These are phyloP conservation scores for Wickerhamiella azymoides DNA, from an alignment of 805 yeast species.

Conservation along the genomic window DNA sequence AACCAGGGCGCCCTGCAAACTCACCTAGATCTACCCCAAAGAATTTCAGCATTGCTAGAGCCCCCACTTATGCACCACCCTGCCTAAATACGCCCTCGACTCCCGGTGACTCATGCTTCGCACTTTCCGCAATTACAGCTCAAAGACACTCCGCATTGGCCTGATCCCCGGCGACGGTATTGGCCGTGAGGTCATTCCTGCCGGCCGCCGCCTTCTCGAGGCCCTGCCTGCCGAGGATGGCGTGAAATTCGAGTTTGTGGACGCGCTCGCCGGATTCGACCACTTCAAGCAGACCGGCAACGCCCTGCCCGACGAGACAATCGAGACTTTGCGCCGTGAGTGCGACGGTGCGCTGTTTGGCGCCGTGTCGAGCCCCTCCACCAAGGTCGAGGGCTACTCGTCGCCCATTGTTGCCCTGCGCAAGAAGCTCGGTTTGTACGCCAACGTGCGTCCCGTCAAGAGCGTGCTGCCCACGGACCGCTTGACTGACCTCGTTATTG, in stretches of 20 bases:
- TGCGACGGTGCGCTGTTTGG: conserved; percentile 98
- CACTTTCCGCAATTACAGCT: conserved; percentile 8
- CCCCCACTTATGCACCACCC: no score
- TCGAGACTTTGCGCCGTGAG: conserved; percentile 53
- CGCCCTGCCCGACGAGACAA: conserved; percentile 90
- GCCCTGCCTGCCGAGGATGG: conserved; percentile 53
- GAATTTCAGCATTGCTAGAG: no score
- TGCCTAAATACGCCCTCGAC: neutral
- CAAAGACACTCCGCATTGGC: conserved; percentile 28
- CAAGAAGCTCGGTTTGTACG: conserved; percentile 86
- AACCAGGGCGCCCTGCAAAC: no score
- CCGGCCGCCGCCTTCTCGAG: conserved; percentile 80
- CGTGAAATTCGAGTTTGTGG: conserved; percentile 70
- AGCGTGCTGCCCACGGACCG: conserved; percentile 74
- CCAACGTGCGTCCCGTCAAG: conserved; percentile 96
- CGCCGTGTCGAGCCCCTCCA: conserved; percentile 87
- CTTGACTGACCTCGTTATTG: conserved; percentile 94
- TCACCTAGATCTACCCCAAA: no score
- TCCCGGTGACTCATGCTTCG: conserved; percentile 6
- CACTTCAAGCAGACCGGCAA: conserved; percentile 88
- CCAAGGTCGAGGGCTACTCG: conserved; percentile 90
- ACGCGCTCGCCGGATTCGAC: conserved; percentile 89
- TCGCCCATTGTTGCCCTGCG: conserved; percentile 98
- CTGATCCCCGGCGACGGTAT: conserved; percentile 98
- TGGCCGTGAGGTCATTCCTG: conserved; percentile 95